Percentiles rank a stretch among this genome's conserved stretches.
These are phyloP conservation scores for Andrographis paniculata DNA, from an alignment of 305 asterid species.

Conservation along the genomic window DNA sequence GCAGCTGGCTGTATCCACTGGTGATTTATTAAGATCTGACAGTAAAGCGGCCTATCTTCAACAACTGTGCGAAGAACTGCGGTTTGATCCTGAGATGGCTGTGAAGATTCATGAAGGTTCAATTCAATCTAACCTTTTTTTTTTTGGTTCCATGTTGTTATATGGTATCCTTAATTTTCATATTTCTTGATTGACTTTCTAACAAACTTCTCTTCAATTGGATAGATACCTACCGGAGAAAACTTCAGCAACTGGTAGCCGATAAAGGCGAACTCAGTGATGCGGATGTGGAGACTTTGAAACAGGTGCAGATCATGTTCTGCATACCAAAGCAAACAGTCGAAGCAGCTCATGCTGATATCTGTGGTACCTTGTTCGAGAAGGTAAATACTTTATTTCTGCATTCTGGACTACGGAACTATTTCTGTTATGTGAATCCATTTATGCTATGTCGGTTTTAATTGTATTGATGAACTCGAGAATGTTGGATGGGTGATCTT, in stretches of 20 bases:
- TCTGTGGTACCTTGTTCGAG: conserved; percentile 91
- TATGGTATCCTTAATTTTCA: too few species aligned
- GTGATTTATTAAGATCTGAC: conserved; percentile 59
- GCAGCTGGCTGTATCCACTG: conserved; percentile 88
- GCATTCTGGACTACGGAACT: too few species aligned
- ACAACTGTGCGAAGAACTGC: conserved; percentile 83
- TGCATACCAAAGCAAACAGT: conserved; percentile 88
- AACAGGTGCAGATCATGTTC: conserved; percentile 79
- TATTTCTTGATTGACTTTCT: background rate
- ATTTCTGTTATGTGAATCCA: background rate
- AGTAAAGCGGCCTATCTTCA: conserved; percentile 99
- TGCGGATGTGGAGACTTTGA: conserved; percentile 68
- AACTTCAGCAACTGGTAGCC: conserved; percentile 68
- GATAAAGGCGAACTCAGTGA: conserved; percentile 84
- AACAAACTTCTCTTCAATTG: conserved; percentile 6
- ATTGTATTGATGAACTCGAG: conserved; percentile 13
- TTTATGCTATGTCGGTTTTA: conserved; percentile 5
- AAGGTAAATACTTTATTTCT: conserved; percentile 64
- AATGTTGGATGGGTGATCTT: conserved; percentile 14
- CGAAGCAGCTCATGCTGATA: conserved; percentile 85
- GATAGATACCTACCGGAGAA: conserved; percentile 80
- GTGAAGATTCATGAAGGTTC: conserved; percentile 84
- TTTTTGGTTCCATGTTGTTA: too few species aligned
- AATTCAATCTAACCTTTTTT: conserved; percentile 13
- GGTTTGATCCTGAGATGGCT: conserved; percentile 88